These are phyloP conservation scores for Mycena galopus DNA, from an alignment of 768 basidiomycete genomes.

Conservation along the genomic window DNA sequence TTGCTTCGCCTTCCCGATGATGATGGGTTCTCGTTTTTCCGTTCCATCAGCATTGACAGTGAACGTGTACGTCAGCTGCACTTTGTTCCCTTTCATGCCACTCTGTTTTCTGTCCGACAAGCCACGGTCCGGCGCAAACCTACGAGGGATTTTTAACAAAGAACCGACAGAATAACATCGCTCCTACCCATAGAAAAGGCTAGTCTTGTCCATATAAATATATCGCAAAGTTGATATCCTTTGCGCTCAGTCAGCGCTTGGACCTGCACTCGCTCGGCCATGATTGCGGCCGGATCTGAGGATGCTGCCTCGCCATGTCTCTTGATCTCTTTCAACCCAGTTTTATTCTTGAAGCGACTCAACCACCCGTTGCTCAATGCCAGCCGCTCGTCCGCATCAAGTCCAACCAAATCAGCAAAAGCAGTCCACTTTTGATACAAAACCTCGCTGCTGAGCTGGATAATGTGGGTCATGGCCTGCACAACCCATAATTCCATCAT, in stretches of 20 bases:
- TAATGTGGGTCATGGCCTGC: conserved; percentile 46
- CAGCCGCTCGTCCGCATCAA: conserved; percentile 49
- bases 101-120: conserved; percentile 39
- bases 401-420: conserved; percentile 48
- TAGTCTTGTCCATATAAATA: no score
- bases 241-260: conserved; percentile 42
- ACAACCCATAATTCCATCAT: conserved; percentile 53
- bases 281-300: conserved; percentile 37
- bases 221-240: conserved; percentile 47
- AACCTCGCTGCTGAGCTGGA: conserved; percentile 50
- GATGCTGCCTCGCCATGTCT: conserved; percentile 52
- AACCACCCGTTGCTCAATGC: conserved; percentile 53
- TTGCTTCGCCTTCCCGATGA: no score
- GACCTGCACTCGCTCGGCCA: conserved; percentile 41
- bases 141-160: conserved; percentile 40
- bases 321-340: conserved; percentile 44
- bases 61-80: conserved; percentile 39
- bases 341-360: conserved; percentile 39
- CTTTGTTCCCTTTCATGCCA: conserved; percentile 51
- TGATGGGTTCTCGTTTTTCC: no score
- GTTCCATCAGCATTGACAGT: no score
- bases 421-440: conserved; percentile 48
- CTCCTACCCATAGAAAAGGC: conserved; percentile 46
- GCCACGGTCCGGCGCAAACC: conserved; percentile 49
- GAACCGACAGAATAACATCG: no score